Conservation (phyloP, 2,329 filamentous ascomycete genomes). For the Whalleya microplaca region DNA sequence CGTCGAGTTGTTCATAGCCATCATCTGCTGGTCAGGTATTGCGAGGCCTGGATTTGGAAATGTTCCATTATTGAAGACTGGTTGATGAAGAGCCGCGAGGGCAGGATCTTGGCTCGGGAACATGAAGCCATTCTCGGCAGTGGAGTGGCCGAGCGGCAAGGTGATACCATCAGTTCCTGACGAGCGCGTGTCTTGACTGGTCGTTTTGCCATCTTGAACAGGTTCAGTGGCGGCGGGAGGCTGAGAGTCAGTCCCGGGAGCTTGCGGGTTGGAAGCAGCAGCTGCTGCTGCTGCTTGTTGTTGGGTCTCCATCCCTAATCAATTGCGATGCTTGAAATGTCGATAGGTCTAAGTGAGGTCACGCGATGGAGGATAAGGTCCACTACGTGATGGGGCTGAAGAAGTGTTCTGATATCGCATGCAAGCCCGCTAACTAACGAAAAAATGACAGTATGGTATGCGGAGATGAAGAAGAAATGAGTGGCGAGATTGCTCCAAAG, state of each 20-base stretch:
- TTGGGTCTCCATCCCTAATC: conserved; percentile 20
- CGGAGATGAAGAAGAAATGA: background rate
- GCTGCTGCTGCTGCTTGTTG: conserved; percentile 7
- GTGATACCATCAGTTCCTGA: conserved; percentile 8
- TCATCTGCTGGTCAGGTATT: conserved; percentile 22
- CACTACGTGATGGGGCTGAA: background rate
- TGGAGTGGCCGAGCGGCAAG: conserved; percentile 10
- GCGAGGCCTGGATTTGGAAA: conserved; percentile 21
- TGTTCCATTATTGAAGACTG: conserved; percentile 24
- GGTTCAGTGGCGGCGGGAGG: conserved; percentile 8
- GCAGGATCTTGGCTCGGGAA: conserved; percentile 19
- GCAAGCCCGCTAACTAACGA: background rate
- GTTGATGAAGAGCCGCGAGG: conserved; percentile 20
- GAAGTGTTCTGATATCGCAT: background rate
- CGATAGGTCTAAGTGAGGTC: background rate
- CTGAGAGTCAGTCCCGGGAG: conserved; percentile 2
- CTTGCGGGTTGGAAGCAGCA: conserved; percentile 8
- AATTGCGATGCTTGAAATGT: background rate
- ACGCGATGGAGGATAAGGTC: background rate
- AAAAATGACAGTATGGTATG: too few species aligned
- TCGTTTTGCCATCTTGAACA: conserved; percentile 6
- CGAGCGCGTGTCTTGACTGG: conserved; percentile 16
- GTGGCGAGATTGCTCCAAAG: background rate
- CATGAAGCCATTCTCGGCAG: conserved; percentile 16
- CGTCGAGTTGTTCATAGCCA: conserved; percentile 11